Evolutionary conservation across 2,329 filamentous ascomycete genomes (phyloP).

Genomic region (Paraconiothyrium sp.): DNA sequence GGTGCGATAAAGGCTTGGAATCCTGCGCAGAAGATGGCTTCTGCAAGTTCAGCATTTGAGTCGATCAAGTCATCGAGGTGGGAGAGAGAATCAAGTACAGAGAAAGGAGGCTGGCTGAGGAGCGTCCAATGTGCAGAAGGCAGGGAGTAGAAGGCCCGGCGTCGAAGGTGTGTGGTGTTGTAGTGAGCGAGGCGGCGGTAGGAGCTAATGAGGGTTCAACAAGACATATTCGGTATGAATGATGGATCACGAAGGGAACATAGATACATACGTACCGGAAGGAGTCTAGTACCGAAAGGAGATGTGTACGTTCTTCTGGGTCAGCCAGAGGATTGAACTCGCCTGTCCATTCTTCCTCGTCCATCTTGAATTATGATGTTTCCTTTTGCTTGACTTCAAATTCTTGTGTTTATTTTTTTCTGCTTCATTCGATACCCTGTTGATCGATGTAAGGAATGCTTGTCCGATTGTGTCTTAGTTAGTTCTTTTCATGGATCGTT

Average conservation of each 20-base stretch:
- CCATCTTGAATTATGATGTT: slow-evolving; percentile 26
- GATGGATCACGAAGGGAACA: neutral
- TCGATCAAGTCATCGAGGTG: slow-evolving; percentile 89
- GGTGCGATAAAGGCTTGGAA: slow-evolving; percentile 48
- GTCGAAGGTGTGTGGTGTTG: slow-evolving; percentile 88
- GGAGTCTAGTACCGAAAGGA: slow-evolving; percentile 86
- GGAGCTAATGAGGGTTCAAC: slow-evolving; percentile 64
- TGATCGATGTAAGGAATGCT: neutral
- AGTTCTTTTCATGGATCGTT: neutral
- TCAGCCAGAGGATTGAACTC: slow-evolving; percentile 75
- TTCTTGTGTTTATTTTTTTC: neutral
- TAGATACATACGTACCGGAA: slow-evolving; percentile 73
- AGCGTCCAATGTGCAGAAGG: slow-evolving; percentile 85
- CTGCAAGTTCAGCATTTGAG: slow-evolving; percentile 82
- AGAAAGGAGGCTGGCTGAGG: slow-evolving; percentile 83
- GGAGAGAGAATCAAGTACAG: slow-evolving; percentile 79
- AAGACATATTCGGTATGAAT: neutral
- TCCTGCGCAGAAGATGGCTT: slow-evolving; percentile 72
- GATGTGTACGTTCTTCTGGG: slow-evolving; percentile 80
- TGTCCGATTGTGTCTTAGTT: neutral
- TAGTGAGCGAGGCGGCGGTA: slow-evolving; percentile 87
- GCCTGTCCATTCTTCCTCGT: slow-evolving; percentile 62
- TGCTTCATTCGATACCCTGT: neutral
- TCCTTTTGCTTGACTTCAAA: neutral
- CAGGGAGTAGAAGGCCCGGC: slow-evolving; percentile 92